Percentiles rank a stretch among this genome's conserved stretches.
phyloP scores from a whole-genome alignment of 2,329 filamentous ascomycete genomes.

The Claviceps pazoutovae region DNA sequence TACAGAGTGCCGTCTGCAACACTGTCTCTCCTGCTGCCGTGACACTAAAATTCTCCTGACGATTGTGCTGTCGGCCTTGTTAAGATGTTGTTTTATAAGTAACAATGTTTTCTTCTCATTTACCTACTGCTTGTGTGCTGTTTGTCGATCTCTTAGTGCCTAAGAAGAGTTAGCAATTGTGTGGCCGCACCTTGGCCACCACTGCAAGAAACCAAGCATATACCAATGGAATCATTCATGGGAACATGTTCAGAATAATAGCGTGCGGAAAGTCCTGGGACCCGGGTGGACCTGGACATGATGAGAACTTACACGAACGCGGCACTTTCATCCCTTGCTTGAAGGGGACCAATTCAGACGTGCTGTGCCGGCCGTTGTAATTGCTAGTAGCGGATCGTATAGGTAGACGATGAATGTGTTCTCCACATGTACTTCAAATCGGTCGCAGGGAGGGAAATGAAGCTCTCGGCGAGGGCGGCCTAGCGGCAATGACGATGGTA shows the following conservation, averaged over 20 bases:
- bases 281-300: background rate
- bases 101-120: background rate
- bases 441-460: constrained; percentile 13
- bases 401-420: background rate
- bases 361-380: background rate
- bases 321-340: background rate
- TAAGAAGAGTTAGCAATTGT: constrained; percentile 7
- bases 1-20: constrained; percentile 9
- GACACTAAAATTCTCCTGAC: background rate
- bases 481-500: background rate
- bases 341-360: background rate
- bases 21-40: constrained; percentile 3
- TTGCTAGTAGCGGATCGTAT: background rate
- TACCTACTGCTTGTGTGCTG: background rate
- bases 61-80: background rate
- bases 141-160: constrained; percentile 1
- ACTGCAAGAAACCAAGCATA: background rate
- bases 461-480: constrained; percentile 8
- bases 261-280: background rate
- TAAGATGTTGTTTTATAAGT: background rate
- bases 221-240: background rate
- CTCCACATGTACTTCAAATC: constrained; percentile 11
- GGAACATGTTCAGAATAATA: background rate
- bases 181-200: constrained; percentile 2
- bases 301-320: background rate